Evolutionary conservation across 2,329 filamentous ascomycete genomes (phyloP), one percentile per base, ranked within the genome.

Genomic region (Aspergillus brasiliensis): DNA sequence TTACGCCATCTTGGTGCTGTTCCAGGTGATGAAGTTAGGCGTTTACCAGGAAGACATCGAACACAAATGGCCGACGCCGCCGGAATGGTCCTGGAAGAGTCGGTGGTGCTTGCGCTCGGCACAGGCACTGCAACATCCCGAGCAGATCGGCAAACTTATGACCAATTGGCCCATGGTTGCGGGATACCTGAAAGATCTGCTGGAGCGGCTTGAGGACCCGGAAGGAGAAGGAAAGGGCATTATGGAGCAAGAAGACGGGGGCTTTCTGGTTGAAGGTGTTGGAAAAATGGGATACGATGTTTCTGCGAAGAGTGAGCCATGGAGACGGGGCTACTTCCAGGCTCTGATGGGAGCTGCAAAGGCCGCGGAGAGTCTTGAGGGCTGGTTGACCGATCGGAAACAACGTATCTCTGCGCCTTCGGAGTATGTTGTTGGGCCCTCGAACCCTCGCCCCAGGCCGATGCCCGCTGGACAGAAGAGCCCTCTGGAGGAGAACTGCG

Each of bases 321-420:
- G 93, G 94, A 83, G 89, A 68, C 83, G 91, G 57, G 92, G 92
- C 1, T 98, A 98, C 76, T 92, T 89, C 70, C 87, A 96, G 69
- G 84, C 88, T 3, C 78, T 97, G 49, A 91, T 97, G 86, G 83
- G 89, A 10, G 86, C 86, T 61, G 93, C 89, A 0, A 86, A 86
- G 65, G 86, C 88, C 0, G 88, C 92, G 4, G 93, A 97, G 76
- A 86, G 93, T 66, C 79, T 96, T 23, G 91, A 97, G 64, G 90
- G 89, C 51, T 92, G 88, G 83, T 82, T 96, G 15, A 81, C 84
- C 46, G 92, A 96, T 74, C 86, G 77, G 47, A 88, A 83, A 8
- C 83, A 87, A 63, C 82, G 84, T 44, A 77, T 89, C 25, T 83
- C 89, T 28, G 94, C 91, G 65, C 87, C 91, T 0, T 84, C 85